Conservation (phyloP, 192 early-diverging fungal species). For the Coemansia interrupta region DNA sequence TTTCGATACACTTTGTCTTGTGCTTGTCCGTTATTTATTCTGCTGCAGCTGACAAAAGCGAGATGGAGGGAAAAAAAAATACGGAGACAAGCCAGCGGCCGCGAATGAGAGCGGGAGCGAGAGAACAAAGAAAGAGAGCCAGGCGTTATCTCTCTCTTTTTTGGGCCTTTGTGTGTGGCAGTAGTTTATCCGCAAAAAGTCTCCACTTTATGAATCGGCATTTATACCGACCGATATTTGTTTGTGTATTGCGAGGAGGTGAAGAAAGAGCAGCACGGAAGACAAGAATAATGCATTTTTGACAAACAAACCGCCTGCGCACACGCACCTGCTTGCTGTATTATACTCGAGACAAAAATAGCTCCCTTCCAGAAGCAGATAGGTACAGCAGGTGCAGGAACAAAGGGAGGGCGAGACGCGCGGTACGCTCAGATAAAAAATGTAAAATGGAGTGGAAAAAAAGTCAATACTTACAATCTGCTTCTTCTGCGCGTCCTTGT, state of each 20-base stretch:
- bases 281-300: background rate
- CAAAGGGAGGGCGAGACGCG: background rate
- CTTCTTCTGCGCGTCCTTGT: constrained; percentile 65
- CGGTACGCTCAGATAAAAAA: constrained; percentile 11
- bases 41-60: background rate
- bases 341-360: too few species aligned
- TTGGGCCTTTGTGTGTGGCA: too few species aligned
- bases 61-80: too few species aligned
- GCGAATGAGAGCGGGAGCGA: too few species aligned
- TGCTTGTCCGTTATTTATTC: background rate
- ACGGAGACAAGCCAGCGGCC: too few species aligned
- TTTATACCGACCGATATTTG: too few species aligned
- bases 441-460: background rate
- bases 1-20: constrained; percentile 4
- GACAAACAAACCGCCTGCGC: background rate
- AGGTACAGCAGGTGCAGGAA: background rate
- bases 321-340: background rate
- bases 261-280: background rate
- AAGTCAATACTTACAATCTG: constrained; percentile 77
- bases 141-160: too few species aligned
- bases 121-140: too few species aligned
- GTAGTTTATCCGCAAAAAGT: too few species aligned
- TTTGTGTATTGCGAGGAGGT: background rate
- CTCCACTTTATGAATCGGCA: too few species aligned
- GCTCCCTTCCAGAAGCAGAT: too few species aligned